phyloP scores from a whole-genome alignment of 1,284 basidiomycete genomes.

The Chiua sp. region DNA sequence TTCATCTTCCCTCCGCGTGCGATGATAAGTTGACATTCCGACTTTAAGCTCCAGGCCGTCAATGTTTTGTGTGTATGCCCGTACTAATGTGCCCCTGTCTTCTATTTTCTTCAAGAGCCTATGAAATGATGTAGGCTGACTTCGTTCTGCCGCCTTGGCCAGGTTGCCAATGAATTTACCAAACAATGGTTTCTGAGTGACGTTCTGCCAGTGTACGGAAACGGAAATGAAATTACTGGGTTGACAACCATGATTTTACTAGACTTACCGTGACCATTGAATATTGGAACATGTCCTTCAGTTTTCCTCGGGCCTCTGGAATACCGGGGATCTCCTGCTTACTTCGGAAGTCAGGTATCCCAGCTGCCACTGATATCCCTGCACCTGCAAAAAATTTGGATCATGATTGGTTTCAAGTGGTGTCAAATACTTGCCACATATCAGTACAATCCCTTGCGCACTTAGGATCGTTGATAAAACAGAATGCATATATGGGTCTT shows the following conservation, averaged over 20 bases:
- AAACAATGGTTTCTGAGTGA: background rate
- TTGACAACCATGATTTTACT: background rate
- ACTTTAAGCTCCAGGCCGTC: background rate
- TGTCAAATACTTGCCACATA: too few species aligned
- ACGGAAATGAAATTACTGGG: too few species aligned
- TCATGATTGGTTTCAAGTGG: too few species aligned
- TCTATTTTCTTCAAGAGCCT: background rate
- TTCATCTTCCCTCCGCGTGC: background rate
- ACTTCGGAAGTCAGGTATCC: constrained; percentile 1
- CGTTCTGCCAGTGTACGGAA: background rate
- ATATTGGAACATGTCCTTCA: constrained; percentile 2
- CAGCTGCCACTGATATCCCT: background rate
- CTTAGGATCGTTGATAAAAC: too few species aligned
- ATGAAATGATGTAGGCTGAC: background rate
- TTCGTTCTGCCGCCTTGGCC: background rate
- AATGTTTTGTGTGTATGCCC: constrained; percentile 1
- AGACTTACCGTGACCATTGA: background rate
- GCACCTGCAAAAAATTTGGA: constrained; percentile 3
- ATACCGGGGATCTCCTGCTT: background rate
- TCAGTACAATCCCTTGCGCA: too few species aligned
- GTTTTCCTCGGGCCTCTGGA: background rate
- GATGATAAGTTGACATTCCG: background rate
- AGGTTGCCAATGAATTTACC: background rate
- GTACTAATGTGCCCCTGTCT: background rate
- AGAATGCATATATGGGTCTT: too few species aligned